Evolutionary conservation across 2,329 filamentous ascomycete species (phyloP).

Genomic region (Chaetomiaceae sp.): DNA sequence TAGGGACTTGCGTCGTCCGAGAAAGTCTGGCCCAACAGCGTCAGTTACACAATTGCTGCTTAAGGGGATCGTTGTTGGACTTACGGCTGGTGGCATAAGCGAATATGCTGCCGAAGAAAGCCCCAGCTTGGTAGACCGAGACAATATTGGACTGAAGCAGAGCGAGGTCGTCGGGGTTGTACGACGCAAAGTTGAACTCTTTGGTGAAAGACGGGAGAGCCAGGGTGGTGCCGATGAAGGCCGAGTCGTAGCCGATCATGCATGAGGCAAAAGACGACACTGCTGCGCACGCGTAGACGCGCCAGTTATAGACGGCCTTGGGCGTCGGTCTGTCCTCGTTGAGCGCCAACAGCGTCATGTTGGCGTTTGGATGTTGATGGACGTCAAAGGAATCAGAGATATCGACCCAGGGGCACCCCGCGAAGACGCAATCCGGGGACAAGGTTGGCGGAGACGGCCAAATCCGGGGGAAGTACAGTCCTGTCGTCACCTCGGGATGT

Average conservation of each 20-base stretch:
- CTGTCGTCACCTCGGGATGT: constrained; percentile 1
- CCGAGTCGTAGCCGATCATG: constrained; percentile 59
- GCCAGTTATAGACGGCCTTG: constrained; percentile 54
- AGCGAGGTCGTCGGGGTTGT: constrained; percentile 43
- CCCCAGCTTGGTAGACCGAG: constrained; percentile 74
- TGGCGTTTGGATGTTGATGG: constrained; percentile 7
- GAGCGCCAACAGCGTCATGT: constrained; percentile 40
- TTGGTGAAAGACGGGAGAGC: constrained; percentile 61
- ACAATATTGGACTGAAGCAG: constrained; percentile 69
- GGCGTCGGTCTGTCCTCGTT: constrained; percentile 54
- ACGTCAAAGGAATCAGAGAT: not conserved
- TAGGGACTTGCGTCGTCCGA: constrained; percentile 61
- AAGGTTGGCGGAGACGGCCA: not conserved
- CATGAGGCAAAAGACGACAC: constrained; percentile 52
- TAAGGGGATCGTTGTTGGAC: too few species aligned
- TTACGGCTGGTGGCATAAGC: constrained; percentile 55
- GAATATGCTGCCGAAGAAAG: constrained; percentile 72
- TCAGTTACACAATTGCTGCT: too few species aligned
- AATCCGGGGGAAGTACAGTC: constrained; percentile 7
- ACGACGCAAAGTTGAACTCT: constrained; percentile 59
- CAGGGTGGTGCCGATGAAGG: constrained; percentile 74
- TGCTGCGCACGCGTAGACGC: constrained; percentile 48
- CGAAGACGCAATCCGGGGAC: not conserved
- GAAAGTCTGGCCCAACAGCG: constrained; percentile 37
- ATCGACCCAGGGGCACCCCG: not conserved